Conservation (phyloP, 2,329 filamentous ascomycete genomes). For the Ophiostoma pallidulum region DNA sequence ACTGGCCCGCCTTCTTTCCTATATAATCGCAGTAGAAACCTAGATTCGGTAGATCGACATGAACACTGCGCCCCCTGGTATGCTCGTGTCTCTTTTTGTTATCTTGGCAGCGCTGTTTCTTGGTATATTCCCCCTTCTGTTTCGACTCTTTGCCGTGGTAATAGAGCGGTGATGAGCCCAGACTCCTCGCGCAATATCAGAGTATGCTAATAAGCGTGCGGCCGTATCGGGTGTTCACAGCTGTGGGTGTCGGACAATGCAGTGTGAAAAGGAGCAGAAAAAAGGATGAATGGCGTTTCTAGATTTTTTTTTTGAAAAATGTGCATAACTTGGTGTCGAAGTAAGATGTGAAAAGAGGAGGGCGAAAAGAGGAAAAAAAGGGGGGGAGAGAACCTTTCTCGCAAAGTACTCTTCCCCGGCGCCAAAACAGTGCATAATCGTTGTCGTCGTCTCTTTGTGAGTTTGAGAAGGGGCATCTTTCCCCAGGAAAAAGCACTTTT, state of each 20-base stretch:
- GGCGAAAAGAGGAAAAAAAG: neutral
- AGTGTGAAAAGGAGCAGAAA: neutral
- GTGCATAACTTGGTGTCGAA: no score
- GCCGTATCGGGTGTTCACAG: no score
- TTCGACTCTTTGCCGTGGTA: neutral
- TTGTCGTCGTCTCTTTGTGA: constrained; percentile 8
- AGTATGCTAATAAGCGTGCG: no score
- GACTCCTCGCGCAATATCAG: no score
- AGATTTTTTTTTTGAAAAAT: no score
- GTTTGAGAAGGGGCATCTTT: neutral
- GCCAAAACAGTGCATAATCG: constrained; percentile 1
- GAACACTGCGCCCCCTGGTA: constrained; percentile 8
- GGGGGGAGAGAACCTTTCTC: neutral
- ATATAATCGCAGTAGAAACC: neutral
- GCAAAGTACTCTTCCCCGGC: neutral
- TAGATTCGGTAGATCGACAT: neutral
- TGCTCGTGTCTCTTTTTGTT: constrained; percentile 3
- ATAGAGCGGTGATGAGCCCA: no score
- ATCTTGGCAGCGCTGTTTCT: neutral
- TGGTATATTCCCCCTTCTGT: neutral
- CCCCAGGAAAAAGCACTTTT: constrained; percentile 4
- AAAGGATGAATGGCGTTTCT: neutral
- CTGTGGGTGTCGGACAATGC: no score
- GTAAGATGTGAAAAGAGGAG: no score
- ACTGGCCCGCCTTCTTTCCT: constrained; percentile 5